Conservation (phyloP, 768 basidiomycete species). For the Russula olivacea region DNA sequence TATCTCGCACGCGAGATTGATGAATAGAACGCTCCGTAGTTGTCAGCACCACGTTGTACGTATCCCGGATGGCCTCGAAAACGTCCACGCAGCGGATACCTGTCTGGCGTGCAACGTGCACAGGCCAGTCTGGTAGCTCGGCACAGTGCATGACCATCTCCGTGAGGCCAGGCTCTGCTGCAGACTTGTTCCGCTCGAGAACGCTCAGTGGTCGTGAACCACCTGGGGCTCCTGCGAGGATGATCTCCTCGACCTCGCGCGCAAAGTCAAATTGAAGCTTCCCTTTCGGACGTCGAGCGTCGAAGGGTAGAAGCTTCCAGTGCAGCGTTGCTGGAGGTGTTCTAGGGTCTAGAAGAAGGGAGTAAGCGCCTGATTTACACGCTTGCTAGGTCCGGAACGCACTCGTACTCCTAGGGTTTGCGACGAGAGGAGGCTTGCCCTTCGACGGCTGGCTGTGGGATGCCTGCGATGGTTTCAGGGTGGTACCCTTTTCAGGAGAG, state of each 20-base stretch:
- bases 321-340: slow-evolving; percentile 39
- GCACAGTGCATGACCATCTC: slow-evolving; percentile 47
- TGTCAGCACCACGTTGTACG: slow-evolving; percentile 42
- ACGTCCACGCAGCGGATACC: slow-evolving; percentile 54
- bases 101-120: slow-evolving; percentile 39
- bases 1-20: slow-evolving; percentile 25
- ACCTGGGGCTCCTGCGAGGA: slow-evolving; percentile 28
- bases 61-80: slow-evolving; percentile 50
- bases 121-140: slow-evolving; percentile 37
- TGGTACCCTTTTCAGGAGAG: slow-evolving; percentile 31
- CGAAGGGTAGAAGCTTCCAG: slow-evolving; percentile 46
- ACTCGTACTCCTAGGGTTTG: neutral
- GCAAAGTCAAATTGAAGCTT: slow-evolving; percentile 47
- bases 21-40: slow-evolving; percentile 36
- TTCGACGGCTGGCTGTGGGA: neutral
- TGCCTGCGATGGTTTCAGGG: slow-evolving; percentile 4
- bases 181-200: slow-evolving; percentile 39
- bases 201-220: slow-evolving; percentile 32
- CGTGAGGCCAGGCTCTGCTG: slow-evolving; percentile 39
- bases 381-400: neutral
- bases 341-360: slow-evolving; percentile 8
- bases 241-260: slow-evolving; percentile 29
- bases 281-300: slow-evolving; percentile 32
- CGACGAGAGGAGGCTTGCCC: neutral
- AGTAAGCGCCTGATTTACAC: neutral